These are phyloP conservation scores for Neocucurbitaria cava DNA, from an alignment of 2,329 filamentous ascomycete genomes.

Conservation along the genomic window DNA sequence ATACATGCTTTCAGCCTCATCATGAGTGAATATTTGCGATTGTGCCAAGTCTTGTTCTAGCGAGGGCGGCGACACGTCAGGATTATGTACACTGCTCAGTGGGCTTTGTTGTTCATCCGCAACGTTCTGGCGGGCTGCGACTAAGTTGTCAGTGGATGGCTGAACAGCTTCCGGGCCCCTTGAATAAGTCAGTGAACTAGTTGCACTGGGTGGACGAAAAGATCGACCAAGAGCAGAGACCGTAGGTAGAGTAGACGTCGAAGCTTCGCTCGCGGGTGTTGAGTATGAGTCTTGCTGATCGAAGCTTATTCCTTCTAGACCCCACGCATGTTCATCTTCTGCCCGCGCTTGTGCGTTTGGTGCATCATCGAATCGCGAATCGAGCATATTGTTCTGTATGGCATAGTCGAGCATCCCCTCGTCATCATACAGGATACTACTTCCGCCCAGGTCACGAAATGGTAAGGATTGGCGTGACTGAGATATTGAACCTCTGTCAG, in stretches of 20 bases:
- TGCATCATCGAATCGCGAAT: conserved; percentile 29
- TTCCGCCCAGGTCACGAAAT: conserved; percentile 28
- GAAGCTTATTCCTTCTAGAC: conserved; percentile 14
- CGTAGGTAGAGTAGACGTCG: conserved; percentile 28
- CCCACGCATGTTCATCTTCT: conserved; percentile 9
- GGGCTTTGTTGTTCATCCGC: conserved; percentile 10
- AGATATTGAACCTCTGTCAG: conserved; percentile 7
- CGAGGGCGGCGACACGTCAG: conserved; percentile 10
- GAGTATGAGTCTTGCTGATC: conserved; percentile 17
- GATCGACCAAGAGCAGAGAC: conserved; percentile 32
- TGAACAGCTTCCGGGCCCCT: conserved; percentile 6
- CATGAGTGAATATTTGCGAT: conserved; percentile 77
- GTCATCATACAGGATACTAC: conserved; percentile 44
- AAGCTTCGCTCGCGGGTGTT: conserved; percentile 21
- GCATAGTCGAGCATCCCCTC: conserved; percentile 45
- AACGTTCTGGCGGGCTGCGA: conserved; percentile 18
- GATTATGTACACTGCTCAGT: conserved; percentile 2
- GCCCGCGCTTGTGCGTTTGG: conserved; percentile 5
- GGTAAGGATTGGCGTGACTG: conserved; percentile 16
- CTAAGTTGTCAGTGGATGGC: conserved; percentile 18
- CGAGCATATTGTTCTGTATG: conserved; percentile 40
- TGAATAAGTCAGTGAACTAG: conserved; percentile 16
- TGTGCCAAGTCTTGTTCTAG: conserved; percentile 39
- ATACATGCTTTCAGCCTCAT: conserved; percentile 87
- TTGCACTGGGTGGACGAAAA: conserved; percentile 16